Evolutionary conservation across 192 early-diverging fungal genomes (phyloP).

Genomic region (Coemansia sp.): DNA sequence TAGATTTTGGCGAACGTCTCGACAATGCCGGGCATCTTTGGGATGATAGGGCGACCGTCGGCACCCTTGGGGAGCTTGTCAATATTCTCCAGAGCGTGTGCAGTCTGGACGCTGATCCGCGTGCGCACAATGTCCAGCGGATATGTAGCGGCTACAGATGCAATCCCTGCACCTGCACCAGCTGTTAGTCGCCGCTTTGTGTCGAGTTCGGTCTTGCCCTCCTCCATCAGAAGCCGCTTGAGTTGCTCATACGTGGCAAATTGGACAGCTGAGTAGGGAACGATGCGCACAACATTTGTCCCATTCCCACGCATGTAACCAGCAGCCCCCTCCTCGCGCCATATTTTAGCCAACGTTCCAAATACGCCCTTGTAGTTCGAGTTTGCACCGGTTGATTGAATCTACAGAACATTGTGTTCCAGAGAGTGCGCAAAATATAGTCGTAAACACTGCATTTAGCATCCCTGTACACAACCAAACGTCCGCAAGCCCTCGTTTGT

Average conservation of each 20-base stretch:
- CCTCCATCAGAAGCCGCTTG: constrained; percentile 68
- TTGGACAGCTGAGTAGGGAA: constrained; percentile 80
- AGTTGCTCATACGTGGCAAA: constrained; percentile 82
- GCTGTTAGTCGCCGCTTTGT: constrained; percentile 68
- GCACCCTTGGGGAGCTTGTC: constrained; percentile 44
- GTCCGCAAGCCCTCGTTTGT: no score
- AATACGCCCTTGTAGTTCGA: constrained; percentile 67
- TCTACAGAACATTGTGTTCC: constrained; percentile 36
- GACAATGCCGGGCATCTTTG: constrained; percentile 69
- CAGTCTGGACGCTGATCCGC: constrained; percentile 73
- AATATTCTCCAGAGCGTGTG: constrained; percentile 54
- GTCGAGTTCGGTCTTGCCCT: constrained; percentile 68
- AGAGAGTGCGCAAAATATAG: background rate
- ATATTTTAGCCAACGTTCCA: constrained; percentile 74
- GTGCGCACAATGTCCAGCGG: constrained; percentile 80
- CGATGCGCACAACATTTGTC: constrained; percentile 80
- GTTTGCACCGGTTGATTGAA: constrained; percentile 50
- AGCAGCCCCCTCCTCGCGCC: constrained; percentile 71
- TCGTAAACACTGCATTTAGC: background rate
- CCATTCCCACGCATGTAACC: constrained; percentile 80
- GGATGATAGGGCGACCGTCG: constrained; percentile 56
- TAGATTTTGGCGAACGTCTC: constrained; percentile 67
- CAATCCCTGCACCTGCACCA: constrained; percentile 74
- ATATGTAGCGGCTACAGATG: constrained; percentile 76
- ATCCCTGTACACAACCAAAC: no score